phyloP scores from a whole-genome alignment of 1,139 yeast species.

The Saccharomycopsis hybrid region DNA sequence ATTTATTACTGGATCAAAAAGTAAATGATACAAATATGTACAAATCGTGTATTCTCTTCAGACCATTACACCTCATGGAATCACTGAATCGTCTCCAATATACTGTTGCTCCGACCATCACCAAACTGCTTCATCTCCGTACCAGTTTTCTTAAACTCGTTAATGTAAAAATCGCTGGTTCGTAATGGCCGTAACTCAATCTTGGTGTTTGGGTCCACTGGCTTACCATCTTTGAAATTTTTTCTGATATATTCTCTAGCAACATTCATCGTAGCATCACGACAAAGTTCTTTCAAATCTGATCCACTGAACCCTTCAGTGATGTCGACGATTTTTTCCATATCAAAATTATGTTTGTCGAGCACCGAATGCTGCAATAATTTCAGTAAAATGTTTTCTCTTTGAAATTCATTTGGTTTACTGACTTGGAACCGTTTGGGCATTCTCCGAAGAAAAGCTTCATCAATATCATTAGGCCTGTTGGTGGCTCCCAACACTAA shows the following conservation, averaged over 20 bases:
- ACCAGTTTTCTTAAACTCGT: conserved; percentile 12
- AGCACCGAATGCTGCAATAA: conserved; percentile 59
- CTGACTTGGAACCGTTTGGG: conserved; percentile 84
- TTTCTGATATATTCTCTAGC: conserved; percentile 74
- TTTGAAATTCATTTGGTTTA: conserved; percentile 64
- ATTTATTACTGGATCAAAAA: too few species aligned
- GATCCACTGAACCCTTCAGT: conserved; percentile 86
- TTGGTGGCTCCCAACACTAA: conserved; percentile 94
- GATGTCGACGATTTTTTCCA: conserved; percentile 50
- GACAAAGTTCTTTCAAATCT: conserved; percentile 81
- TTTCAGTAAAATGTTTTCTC: conserved; percentile 62
- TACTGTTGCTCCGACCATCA: too few species aligned
- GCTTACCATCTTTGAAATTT: conserved; percentile 24
- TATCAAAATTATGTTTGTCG: conserved; percentile 51
- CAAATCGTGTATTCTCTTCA: too few species aligned
- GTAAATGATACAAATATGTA: too few species aligned
- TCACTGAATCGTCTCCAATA: too few species aligned
- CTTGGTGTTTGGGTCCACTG: conserved; percentile 5
- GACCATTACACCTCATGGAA: too few species aligned
- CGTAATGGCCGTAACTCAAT: conserved; percentile 15
- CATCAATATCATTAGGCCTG: conserved; percentile 84
- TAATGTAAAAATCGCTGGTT: conserved; percentile 15
- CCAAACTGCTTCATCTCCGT: conserved; percentile 3
- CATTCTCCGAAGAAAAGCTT: conserved; percentile 86
- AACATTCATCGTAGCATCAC: conserved; percentile 89